These are phyloP conservation scores for Dioscorea dumetorum DNA, from an alignment of 106 monocot species.

Conservation along the genomic window DNA sequence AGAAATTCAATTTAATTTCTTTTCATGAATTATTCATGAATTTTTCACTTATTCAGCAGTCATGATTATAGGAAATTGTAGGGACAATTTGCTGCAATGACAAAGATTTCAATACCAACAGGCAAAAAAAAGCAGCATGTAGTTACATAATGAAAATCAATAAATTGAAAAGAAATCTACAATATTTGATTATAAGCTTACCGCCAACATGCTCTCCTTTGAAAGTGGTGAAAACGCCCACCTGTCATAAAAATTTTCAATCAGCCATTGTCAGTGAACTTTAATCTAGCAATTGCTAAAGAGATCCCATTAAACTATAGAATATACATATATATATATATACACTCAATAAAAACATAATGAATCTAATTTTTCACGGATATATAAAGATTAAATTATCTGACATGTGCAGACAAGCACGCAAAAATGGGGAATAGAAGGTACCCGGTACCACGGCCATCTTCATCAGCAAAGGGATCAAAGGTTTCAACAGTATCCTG, in stretches of 20 bases:
- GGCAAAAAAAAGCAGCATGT: neutral
- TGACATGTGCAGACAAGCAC: too few relatives aligned
- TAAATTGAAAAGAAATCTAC: too few relatives aligned
- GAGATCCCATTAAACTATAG: neutral
- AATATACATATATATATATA: too few relatives aligned
- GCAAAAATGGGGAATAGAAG: neutral
- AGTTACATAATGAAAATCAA: too few relatives aligned
- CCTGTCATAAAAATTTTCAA: slow-evolving; percentile 34
- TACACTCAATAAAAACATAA: neutral
- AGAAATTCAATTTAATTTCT: neutral
- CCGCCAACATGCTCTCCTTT: slow-evolving; percentile 61
- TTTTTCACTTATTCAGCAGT: neutral
- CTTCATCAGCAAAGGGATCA: slow-evolving; percentile 60
- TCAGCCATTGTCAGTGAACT: slow-evolving; percentile 1
- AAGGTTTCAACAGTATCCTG: slow-evolving; percentile 88
- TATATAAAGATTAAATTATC: too few relatives aligned
- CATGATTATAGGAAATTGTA: neutral
- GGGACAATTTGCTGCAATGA: neutral
- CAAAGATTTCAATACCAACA: neutral
- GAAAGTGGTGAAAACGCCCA: slow-evolving; percentile 86
- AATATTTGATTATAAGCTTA: slow-evolving; percentile 16
- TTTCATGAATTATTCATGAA: neutral
- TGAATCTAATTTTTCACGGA: neutral
- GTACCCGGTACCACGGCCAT: slow-evolving; percentile 78
- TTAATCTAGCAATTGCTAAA: neutral